These are phyloP conservation scores for Euphorbia pulcherrima DNA, from an alignment of 345 rosid species.

Conservation along the genomic window DNA sequence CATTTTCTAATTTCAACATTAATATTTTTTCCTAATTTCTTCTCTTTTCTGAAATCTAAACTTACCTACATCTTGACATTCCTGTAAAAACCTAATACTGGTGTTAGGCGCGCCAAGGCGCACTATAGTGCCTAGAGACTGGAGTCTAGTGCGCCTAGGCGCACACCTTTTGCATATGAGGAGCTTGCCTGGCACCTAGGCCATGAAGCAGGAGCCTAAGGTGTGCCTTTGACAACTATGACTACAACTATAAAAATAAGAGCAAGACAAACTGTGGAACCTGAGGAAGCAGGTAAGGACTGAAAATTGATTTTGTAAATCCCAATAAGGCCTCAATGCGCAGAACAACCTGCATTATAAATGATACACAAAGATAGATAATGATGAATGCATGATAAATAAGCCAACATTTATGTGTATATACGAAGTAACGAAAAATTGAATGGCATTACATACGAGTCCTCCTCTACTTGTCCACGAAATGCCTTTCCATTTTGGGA, in stretches of 20 bases:
- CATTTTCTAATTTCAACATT: too few relatives aligned
- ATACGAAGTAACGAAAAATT: constrained; percentile 3
- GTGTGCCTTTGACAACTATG: too few relatives aligned
- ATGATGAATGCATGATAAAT: not conserved
- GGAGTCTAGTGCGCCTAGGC: too few relatives aligned
- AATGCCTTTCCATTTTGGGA: constrained; percentile 59
- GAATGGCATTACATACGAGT: constrained; percentile 44
- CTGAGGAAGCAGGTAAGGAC: constrained; percentile 56
- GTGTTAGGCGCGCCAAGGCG: too few relatives aligned
- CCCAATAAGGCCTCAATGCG: constrained; percentile 59
- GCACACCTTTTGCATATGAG: too few relatives aligned
- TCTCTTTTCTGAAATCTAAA: too few relatives aligned
- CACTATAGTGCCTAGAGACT: too few relatives aligned
- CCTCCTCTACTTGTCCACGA: constrained; percentile 80
- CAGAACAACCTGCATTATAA: constrained; percentile 48
- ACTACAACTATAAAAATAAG: not conserved
- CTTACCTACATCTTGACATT: too few relatives aligned
- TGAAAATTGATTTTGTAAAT: constrained; percentile 45
- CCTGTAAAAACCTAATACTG: too few relatives aligned
- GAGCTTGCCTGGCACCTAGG: too few relatives aligned
- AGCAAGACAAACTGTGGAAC: constrained; percentile 26
- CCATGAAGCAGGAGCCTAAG: too few relatives aligned
- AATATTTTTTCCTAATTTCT: too few relatives aligned
- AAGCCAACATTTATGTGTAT: not conserved
- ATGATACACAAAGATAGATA: not conserved